Conservation (phyloP, 331 rosid species). For the Telfairia occidentalis region DNA sequence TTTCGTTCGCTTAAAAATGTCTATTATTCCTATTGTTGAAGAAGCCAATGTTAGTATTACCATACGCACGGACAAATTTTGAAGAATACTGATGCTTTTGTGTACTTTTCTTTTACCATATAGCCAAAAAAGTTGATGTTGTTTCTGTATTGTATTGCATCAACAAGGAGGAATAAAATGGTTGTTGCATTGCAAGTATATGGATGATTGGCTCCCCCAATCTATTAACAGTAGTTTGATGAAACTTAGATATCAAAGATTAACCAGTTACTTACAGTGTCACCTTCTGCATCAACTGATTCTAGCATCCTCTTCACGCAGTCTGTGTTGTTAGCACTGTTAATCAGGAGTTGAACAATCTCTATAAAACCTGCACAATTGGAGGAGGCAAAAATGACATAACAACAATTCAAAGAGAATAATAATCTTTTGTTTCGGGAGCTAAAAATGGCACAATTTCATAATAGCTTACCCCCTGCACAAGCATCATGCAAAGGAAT, state of each 20-base stretch:
- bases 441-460: neutral
- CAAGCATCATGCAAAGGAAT: slow-evolving; percentile 92
- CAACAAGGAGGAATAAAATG: neutral
- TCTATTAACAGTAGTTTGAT: neutral
- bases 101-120: neutral
- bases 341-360: slow-evolving; percentile 63
- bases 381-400: neutral
- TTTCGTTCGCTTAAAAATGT: neutral
- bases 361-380: slow-evolving; percentile 45
- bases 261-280: slow-evolving; percentile 46
- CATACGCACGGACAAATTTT: neutral
- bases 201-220: neutral
- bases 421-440: neutral
- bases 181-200: neutral
- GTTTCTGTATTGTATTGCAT: neutral
- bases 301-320: slow-evolving; percentile 64
- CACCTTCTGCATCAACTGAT: slow-evolving; percentile 81
- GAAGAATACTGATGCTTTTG: neutral
- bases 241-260: neutral
- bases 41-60: neutral
- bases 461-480: slow-evolving; percentile 60
- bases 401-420: neutral
- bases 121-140: neutral
- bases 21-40: neutral
- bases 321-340: slow-evolving; percentile 32